phyloP scores from a whole-genome alignment of 2,329 filamentous ascomycete genomes.

The Beauveria rudraprayagi region DNA sequence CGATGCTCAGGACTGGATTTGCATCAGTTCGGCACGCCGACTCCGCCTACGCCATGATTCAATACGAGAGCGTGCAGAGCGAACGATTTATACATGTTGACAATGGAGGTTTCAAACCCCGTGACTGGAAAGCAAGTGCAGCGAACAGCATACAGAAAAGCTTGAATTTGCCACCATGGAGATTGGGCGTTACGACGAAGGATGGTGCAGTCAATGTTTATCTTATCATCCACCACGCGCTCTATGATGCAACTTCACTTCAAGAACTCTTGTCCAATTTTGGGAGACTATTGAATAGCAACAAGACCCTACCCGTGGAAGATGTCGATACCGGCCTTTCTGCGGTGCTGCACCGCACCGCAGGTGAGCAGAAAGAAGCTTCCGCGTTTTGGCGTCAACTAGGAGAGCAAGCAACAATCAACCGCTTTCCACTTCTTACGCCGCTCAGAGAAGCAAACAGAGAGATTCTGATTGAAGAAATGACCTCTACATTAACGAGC shows the following conservation, averaged over 20 bases:
- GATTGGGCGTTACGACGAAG: slow-evolving; percentile 38
- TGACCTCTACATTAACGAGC: slow-evolving; percentile 30
- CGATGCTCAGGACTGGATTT: slow-evolving; percentile 74
- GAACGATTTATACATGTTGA: background rate
- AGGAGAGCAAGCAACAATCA: slow-evolving; percentile 46
- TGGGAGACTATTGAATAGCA: slow-evolving; percentile 17
- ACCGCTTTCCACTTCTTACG: slow-evolving; percentile 69
- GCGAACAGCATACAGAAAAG: slow-evolving; percentile 26
- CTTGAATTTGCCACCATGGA: slow-evolving; percentile 56
- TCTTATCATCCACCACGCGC: slow-evolving; percentile 62
- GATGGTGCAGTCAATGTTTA: slow-evolving; percentile 26
- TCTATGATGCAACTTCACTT: slow-evolving; percentile 79
- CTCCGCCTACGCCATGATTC: slow-evolving; percentile 48
- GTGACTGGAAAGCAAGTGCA: background rate
- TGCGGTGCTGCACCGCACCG: slow-evolving; percentile 31
- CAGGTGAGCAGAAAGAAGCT: slow-evolving; percentile 24
- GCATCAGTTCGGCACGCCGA: slow-evolving; percentile 49
- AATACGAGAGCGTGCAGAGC: background rate
- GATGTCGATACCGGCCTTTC: slow-evolving; percentile 30
- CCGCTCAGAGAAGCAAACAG: slow-evolving; percentile 41
- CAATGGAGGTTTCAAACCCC: background rate
- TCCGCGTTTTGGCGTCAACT: slow-evolving; percentile 56
- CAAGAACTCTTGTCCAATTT: slow-evolving; percentile 56
- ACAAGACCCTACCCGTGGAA: slow-evolving; percentile 5
- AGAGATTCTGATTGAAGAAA: slow-evolving; percentile 26